Evolutionary conservation across 1,139 yeast species (phyloP), one percentile per base, ranked within the genome.

Genomic region (Magnusiomyces fungicola): DNA sequence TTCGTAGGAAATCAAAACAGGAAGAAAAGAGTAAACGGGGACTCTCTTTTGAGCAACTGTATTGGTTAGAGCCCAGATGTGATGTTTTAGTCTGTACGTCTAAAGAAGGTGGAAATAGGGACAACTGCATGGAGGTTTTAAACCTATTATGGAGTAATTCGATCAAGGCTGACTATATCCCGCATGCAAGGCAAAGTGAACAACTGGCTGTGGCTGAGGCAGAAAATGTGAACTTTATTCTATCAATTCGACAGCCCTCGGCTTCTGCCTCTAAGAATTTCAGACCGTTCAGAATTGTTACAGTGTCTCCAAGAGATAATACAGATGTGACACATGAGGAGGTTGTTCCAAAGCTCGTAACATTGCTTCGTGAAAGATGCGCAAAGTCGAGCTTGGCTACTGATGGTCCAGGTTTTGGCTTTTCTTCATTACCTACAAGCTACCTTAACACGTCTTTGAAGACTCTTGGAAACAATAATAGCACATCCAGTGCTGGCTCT

Each of bases 1-100:
- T 48, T 27, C 55, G 50, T 40, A 58, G 52, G 46, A 50, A 51
- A 24, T 54, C 57, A 36, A 58, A 56, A 47, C 55, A 52, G 48
- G 49, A 51, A 25, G 38, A 42, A 27, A 53, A 32, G 36, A 32
- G 16, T 14, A 32, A 32, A n/a, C 16, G 6, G 6, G n/a, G 16
- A 6, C 6, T 5, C n/a, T 32, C n/a, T 9, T 14, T 6, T 9
- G 16, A 32, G 18, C 10, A 5, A 32, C 6, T 9, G 5, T 18
- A 18, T 3, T 43, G 45, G 45, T 4, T 24, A 5, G 39, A 43
- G 14, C 57, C 69, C 2, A 72, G 95, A 55, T 89, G 96, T 65
- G 92, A 88, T 59, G 95, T 89, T 1, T 65, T 90, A 37, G 79
- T 92, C 3, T 76, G 92, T 0, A 77, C 90, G 55, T 75, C 83